Evolutionary conservation across 2,329 filamentous ascomycete genomes (phyloP).

Genomic region (Zasmidium angulare): DNA sequence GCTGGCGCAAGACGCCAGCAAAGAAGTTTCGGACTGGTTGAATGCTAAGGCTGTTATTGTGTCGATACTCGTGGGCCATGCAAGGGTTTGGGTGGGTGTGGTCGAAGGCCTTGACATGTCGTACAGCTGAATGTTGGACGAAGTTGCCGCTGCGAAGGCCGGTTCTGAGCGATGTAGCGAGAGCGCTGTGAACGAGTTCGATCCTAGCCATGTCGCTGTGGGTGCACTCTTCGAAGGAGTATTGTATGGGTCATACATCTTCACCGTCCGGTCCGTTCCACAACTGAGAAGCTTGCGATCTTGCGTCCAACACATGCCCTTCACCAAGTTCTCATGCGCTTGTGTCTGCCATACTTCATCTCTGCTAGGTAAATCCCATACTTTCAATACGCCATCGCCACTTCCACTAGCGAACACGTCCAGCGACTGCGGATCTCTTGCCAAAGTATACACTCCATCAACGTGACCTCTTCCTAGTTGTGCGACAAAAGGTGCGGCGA

Average conservation of each 20-base stretch:
- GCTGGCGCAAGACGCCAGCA: slow-evolving; percentile 79
- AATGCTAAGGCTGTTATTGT: slow-evolving; percentile 87
- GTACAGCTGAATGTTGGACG: slow-evolving; percentile 80
- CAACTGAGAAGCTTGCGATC: slow-evolving; percentile 85
- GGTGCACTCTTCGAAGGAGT: slow-evolving; percentile 68
- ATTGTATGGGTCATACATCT: slow-evolving; percentile 88
- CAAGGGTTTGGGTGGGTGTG: slow-evolving; percentile 75
- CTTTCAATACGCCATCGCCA: slow-evolving; percentile 91
- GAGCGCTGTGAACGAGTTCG: slow-evolving; percentile 77
- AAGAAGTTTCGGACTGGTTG: slow-evolving; percentile 90
- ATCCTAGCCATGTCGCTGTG: slow-evolving; percentile 79
- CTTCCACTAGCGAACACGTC: slow-evolving; percentile 69
- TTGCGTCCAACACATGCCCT: slow-evolving; percentile 84
- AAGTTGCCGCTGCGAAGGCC: slow-evolving; percentile 74
- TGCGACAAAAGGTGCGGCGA: slow-evolving; percentile 77
- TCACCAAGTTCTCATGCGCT: slow-evolving; percentile 92
- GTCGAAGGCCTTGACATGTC: slow-evolving; percentile 77
- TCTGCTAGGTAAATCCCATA: slow-evolving; percentile 76
- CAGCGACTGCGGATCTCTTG: slow-evolving; percentile 49
- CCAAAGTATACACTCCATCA: slow-evolving; percentile 65
- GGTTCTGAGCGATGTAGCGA: slow-evolving; percentile 78
- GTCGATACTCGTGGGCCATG: slow-evolving; percentile 85
- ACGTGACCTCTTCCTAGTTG: slow-evolving; percentile 90
- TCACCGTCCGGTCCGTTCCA: slow-evolving; percentile 80
- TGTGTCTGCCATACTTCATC: slow-evolving; percentile 75